Evolutionary conservation across 2,329 filamentous ascomycete species (phyloP).

Genomic region (Pseudogymnoascus sp.): DNA sequence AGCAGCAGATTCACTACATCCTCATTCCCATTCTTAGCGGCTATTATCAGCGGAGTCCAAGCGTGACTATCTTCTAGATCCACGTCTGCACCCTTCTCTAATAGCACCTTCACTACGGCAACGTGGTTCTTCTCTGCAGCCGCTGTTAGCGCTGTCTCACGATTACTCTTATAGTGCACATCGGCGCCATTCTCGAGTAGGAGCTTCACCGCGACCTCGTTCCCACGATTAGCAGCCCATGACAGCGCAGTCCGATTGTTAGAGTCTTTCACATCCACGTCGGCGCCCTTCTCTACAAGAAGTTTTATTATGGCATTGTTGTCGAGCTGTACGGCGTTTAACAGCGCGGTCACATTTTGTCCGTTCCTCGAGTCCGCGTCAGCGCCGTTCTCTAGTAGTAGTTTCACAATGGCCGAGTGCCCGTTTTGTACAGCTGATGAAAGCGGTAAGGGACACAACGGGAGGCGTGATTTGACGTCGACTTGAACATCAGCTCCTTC

Average conservation of each 20-base stretch:
- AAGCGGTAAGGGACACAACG: too few species aligned
- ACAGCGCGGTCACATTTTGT: slow-evolving; percentile 18
- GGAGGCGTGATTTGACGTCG: too few species aligned
- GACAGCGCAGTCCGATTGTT: too few species aligned
- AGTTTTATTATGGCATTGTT: too few species aligned
- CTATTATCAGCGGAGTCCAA: too few species aligned
- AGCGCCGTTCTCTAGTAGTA: slow-evolving; percentile 19
- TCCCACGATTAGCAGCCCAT: background rate
- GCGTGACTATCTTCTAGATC: slow-evolving; percentile 11
- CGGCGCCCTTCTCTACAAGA: slow-evolving; percentile 16
- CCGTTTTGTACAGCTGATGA: background rate
- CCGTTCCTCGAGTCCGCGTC: slow-evolving; percentile 16
- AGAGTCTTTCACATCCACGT: slow-evolving; percentile 14
- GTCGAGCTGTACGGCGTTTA: too few species aligned
- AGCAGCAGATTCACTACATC: too few species aligned
- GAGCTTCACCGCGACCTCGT: slow-evolving; percentile 1
- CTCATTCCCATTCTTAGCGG: too few species aligned
- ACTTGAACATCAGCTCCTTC: too few species aligned
- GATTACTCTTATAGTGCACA: too few species aligned
- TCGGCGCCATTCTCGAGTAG: slow-evolving; percentile 2
- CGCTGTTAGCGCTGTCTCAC: slow-evolving; percentile 11
- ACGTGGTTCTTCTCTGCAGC: background rate
- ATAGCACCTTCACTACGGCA: slow-evolving; percentile 11
- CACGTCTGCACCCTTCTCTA: slow-evolving; percentile 16
- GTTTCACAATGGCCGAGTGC: slow-evolving; percentile 14